Conservation (phyloP, 306 rosid genomes). For the Cicer yamashitae region DNA sequence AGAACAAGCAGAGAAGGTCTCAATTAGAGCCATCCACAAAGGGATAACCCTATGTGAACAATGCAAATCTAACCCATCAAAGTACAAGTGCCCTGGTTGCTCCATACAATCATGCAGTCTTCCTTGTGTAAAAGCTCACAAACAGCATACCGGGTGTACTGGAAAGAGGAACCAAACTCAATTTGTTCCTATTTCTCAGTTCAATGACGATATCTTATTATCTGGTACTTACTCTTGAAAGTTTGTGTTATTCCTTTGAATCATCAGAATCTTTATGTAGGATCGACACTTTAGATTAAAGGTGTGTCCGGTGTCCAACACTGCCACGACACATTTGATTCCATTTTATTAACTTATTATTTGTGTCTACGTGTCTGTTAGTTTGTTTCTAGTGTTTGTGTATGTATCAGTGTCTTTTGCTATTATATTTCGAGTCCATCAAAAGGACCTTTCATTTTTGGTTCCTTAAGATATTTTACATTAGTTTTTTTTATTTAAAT, state of each 20-base stretch:
- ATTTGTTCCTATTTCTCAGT: slow-evolving; percentile 77
- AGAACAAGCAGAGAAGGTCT: slow-evolving; percentile 43
- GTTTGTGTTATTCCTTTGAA: slow-evolving; percentile 19
- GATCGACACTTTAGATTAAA: neutral
- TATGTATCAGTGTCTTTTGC: neutral
- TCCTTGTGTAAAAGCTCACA: slow-evolving; percentile 83
- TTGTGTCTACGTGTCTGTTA: neutral
- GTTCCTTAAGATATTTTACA: slow-evolving; percentile 20
- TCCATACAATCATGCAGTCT: slow-evolving; percentile 79
- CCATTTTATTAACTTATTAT: neutral
- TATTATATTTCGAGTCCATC: neutral
- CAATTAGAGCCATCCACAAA: slow-evolving; percentile 34
- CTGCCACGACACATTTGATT: neutral
- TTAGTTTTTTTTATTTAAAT: neutral
- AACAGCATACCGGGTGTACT: slow-evolving; percentile 66
- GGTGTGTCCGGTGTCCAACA: neutral
- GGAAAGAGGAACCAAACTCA: slow-evolving; percentile 74
- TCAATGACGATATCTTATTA: slow-evolving; percentile 65
- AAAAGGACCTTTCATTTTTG: neutral
- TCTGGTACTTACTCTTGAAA: slow-evolving; percentile 59
- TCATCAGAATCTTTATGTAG: neutral
- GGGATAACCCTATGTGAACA: slow-evolving; percentile 58
- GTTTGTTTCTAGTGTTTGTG: no score
- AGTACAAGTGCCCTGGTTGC: slow-evolving; percentile 90
- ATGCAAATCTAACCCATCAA: slow-evolving; percentile 71